phyloP scores from a whole-genome alignment of 768 basidiomycete genomes.

The Serendipita sp. region DNA sequence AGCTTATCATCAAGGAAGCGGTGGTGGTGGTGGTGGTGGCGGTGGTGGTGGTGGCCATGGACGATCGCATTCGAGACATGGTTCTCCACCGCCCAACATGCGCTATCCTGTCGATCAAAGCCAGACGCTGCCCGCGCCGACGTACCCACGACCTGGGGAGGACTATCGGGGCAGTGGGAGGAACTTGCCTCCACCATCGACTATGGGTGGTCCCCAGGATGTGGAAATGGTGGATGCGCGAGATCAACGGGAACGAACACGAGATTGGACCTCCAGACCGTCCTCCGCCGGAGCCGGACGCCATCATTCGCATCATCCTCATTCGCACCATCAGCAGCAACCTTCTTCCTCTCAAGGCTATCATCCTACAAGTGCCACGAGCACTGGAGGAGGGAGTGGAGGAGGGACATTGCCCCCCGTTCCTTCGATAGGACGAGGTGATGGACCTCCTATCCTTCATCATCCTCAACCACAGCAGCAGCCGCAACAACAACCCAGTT shows the following conservation, averaged over 20 bases:
- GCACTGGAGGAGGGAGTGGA: too few species aligned
- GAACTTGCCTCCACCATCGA: background rate
- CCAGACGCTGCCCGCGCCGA: background rate
- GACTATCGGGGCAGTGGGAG: background rate
- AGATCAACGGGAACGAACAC: too few species aligned
- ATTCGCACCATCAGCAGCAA: background rate
- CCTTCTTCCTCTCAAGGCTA: background rate
- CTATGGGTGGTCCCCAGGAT: background rate
- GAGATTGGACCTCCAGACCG: background rate
- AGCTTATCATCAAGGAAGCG: background rate
- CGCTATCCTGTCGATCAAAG: background rate
- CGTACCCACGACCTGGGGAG: background rate
- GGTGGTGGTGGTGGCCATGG: background rate
- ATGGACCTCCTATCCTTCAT: background rate
- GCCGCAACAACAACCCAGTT: background rate
- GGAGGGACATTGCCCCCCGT: background rate
- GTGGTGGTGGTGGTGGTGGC: background rate
- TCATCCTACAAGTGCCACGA: background rate
- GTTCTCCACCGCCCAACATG: background rate
- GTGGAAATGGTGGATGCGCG: background rate
- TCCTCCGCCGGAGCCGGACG: background rate
- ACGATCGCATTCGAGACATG: background rate
- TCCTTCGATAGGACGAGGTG: background rate
- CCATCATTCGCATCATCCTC: background rate
- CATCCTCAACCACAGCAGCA: background rate